Evolutionary conservation across 1,284 basidiomycete species (phyloP).

Genomic region (Papiliotrema nemorosa): DNA sequence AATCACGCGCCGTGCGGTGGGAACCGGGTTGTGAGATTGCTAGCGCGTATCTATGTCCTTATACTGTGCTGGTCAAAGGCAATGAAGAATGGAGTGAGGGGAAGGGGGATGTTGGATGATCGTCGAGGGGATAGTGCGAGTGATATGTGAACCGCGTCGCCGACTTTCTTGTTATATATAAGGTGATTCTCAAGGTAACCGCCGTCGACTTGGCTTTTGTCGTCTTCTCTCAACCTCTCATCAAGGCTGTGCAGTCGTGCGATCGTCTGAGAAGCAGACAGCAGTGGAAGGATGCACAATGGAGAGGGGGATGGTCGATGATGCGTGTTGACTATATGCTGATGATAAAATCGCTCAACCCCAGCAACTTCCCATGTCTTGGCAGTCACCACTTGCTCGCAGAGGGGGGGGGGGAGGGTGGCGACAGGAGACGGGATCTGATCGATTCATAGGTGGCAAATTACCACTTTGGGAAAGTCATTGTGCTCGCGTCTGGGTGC

Average conservation of each 20-base stretch:
- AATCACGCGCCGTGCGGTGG: neutral
- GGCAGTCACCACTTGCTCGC: neutral
- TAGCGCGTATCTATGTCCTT: neutral
- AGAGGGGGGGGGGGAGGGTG: no score
- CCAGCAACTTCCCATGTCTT: neutral
- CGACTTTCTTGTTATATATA: no score
- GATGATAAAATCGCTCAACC: slow-evolving; percentile 1
- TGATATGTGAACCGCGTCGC: no score
- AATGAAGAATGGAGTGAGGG: neutral
- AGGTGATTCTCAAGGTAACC: no score
- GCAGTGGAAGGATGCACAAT: neutral
- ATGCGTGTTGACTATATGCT: neutral
- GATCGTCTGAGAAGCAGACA: neutral
- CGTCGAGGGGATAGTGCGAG: neutral
- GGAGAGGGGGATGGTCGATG: neutral
- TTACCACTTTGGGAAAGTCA: no score
- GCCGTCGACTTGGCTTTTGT: no score
- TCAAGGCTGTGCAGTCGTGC: no score
- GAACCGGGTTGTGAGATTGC: neutral
- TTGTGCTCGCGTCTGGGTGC: no score
- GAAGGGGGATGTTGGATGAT: neutral
- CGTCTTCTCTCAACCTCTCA: no score
- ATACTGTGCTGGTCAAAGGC: no score
- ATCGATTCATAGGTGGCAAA: no score
- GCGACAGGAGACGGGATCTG: no score